Conservation (phyloP, 2,329 filamentous ascomycete species). For the Aspergillus sp. region DNA sequence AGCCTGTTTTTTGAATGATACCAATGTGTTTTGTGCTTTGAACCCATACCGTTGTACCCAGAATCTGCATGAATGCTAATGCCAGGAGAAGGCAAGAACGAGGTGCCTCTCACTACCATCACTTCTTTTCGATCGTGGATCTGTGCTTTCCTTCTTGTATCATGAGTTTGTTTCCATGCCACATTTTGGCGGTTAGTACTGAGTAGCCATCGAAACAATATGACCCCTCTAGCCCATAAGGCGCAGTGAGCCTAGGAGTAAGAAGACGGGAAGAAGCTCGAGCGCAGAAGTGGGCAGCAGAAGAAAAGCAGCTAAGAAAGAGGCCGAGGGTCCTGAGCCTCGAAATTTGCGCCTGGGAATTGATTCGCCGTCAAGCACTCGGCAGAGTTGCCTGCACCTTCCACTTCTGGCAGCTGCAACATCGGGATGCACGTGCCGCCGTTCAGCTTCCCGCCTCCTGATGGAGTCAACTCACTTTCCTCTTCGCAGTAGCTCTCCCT, state of each 20-base stretch:
- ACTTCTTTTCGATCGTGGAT: background rate
- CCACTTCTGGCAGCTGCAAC: background rate
- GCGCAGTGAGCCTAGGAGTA: background rate
- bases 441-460: background rate
- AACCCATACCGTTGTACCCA: background rate
- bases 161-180: no score
- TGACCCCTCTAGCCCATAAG: background rate
- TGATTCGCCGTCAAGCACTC: constrained; percentile 8
- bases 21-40: background rate
- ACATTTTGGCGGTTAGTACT: no score
- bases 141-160: background rate
- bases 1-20: constrained; percentile 1
- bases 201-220: background rate
- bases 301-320: background rate
- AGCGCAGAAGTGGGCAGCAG: background rate
- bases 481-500: no score
- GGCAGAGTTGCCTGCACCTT: constrained; percentile 14
- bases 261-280: background rate
- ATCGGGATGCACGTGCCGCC: constrained; percentile 5
- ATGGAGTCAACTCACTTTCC: no score
- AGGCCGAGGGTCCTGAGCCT: background rate
- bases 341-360: background rate
- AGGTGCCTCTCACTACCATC: background rate
- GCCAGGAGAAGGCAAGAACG: background rate
- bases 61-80: background rate